A percentile compares a stretch with the other conserved stretches of the same genome.
These are phyloP conservation scores for Ensete glaucum DNA, from an alignment of 176 grass and related monocot genomes.

Conservation along the genomic window DNA sequence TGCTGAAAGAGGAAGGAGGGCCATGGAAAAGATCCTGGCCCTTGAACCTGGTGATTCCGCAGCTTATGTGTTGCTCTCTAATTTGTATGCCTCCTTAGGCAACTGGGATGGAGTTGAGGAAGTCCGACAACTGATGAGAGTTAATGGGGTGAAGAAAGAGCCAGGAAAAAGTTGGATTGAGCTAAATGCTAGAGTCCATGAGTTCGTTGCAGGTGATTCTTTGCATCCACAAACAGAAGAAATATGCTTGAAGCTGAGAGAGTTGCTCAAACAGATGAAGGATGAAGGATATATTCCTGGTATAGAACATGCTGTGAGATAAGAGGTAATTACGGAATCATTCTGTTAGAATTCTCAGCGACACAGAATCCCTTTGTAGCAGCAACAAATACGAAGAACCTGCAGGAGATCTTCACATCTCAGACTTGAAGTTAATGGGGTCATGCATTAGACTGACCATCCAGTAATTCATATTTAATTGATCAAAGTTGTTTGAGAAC, in stretches of 20 bases:
- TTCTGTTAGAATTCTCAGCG: not conserved
- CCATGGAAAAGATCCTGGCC: constrained; percentile 24
- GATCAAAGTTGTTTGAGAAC: not conserved
- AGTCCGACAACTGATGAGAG: constrained; percentile 20
- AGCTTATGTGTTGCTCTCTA: constrained; percentile 24
- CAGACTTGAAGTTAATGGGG: too few species aligned
- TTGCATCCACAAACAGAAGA: constrained; percentile 17
- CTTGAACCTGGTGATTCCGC: constrained; percentile 24
- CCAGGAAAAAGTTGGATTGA: constrained; percentile 27
- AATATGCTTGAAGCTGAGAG: constrained; percentile 16
- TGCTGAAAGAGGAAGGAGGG: constrained; percentile 7
- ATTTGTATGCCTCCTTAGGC: constrained; percentile 17
- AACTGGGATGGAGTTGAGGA: constrained; percentile 16
- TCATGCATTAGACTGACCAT: too few species aligned
- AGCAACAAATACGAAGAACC: not conserved
- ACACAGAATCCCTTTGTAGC: not conserved
- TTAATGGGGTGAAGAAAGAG: constrained; percentile 23
- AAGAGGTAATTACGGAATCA: not conserved
- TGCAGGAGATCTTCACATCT: not conserved
- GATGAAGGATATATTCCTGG: constrained; percentile 19
- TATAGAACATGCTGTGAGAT: constrained; percentile 6
- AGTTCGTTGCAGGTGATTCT: constrained; percentile 14
- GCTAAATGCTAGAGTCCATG: constrained; percentile 14
- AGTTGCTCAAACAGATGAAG: constrained; percentile 21
- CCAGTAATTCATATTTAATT: too few species aligned